Evolutionary conservation across 1,284 basidiomycete genomes (phyloP), one percentile per base, ranked within the genome.

Genomic region (Filobasidium uniguttulatum): DNA sequence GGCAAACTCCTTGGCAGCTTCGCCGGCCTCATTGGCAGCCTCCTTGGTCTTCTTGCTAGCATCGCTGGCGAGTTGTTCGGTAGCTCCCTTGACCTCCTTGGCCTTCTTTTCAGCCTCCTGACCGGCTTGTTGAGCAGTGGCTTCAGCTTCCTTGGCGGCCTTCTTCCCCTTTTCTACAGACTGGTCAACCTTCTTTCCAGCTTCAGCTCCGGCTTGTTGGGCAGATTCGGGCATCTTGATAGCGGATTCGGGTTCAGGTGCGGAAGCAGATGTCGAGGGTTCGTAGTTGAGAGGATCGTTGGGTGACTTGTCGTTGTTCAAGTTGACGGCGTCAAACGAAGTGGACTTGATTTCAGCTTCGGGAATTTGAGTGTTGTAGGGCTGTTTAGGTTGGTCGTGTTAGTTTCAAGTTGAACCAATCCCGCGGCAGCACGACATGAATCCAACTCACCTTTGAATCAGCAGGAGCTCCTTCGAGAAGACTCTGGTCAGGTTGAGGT

Each of bases 71-170:
- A 73, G 70, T 40, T 75, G 71, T 46, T 71, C 76, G 59, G 80
- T 73, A 0, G 73, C 70, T 38, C 75, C 71, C 47, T 71, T 76
- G 59, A 80, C 73, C 46, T 71, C 73, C 57, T 75, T 74, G 34
- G 71, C 69, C 10, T 69, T 73, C 53, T 78, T 74, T 56, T 79
- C 76, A n/a, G 66, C 70, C 53, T 77, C 75, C 17, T 66, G 67
- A 12, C 73, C 47, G 31, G 60, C 58, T 52, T 72, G 74, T 53
- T 79, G 75, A 22, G 76, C 60, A 38, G 77, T 75, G 36, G 64
- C 61, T 28, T 67, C 56, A 22, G 68, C 59, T 38, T 75, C 71
- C 30, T 72, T 76, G 17, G 76, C 64, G 54, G 75, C 73, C 45
- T 71, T 69, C 43, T 78, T 73, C 36, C 74, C 74, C 55, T 78